Evolutionary conservation across 208 protist genomes (phyloP).

Genomic region (Trypanosoma conorhini): DNA sequence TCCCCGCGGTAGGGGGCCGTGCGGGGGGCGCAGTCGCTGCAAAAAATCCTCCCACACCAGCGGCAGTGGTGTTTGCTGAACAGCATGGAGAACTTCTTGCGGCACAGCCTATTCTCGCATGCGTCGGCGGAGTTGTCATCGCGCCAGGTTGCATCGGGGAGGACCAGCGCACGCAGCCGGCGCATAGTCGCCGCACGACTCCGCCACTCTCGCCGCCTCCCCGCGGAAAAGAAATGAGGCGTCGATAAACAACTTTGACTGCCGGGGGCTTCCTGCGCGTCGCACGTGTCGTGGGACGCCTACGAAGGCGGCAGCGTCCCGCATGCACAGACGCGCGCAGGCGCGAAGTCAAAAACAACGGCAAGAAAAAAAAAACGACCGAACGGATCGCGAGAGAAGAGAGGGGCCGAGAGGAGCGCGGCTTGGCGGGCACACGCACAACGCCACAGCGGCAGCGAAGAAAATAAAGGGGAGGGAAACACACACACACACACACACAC

Average conservation of each 20-base stretch:
- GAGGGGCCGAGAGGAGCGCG: too few species aligned
- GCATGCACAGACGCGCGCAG: too few species aligned
- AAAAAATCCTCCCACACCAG: constrained; percentile 82
- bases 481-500: not conserved
- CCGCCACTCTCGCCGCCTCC: not conserved
- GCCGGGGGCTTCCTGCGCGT: too few species aligned
- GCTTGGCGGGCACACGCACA: too few species aligned
- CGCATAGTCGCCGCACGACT: not conserved
- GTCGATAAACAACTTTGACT: too few species aligned
- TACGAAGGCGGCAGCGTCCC: too few species aligned
- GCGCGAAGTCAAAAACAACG: too few species aligned
- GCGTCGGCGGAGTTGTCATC: constrained; percentile 31
- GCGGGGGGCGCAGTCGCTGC: constrained; percentile 56
- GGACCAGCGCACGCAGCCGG: constrained; percentile 26
- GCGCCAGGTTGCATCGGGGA: constrained; percentile 44
- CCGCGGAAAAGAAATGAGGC: not conserved
- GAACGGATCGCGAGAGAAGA: too few species aligned
- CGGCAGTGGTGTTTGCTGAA: constrained; percentile 70
- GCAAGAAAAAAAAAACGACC: too few species aligned
- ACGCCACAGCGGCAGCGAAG: too few species aligned
- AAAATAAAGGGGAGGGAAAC: not conserved
- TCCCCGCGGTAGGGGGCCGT: constrained; percentile 11
- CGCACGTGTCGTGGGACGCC: too few species aligned
- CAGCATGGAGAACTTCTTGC: constrained; percentile 37
- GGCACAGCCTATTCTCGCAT: constrained; percentile 32